These are phyloP conservation scores for Escovopsis sp. DNA, from an alignment of 2,329 filamentous ascomycete species.

Conservation along the genomic window DNA sequence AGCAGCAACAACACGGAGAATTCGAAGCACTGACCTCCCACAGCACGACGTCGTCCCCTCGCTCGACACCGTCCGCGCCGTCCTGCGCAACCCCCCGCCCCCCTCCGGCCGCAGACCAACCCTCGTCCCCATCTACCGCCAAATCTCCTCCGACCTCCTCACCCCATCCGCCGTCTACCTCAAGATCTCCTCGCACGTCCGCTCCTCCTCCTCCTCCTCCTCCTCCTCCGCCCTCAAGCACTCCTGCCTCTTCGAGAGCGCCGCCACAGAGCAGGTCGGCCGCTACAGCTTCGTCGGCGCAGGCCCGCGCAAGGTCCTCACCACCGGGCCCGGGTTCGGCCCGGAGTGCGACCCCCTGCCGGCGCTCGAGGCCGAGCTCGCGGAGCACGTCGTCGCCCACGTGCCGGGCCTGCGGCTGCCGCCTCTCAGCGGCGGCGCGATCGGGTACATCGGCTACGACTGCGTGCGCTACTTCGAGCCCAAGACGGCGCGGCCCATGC, in stretches of 20 bases:
- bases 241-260: conserved; percentile 93
- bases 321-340: conserved; percentile 78
- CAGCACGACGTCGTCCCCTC: conserved; percentile 30
- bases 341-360: conserved; percentile 73
- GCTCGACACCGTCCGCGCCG: conserved; percentile 29
- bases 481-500: conserved; percentile 77
- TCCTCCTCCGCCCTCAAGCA: conserved; percentile 41
- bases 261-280: conserved; percentile 83
- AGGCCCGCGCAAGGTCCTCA: conserved; percentile 63
- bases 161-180: conserved; percentile 93
- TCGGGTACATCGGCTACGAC: conserved; percentile 95
- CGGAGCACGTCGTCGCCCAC: conserved; percentile 62
- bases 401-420: conserved; percentile 74
- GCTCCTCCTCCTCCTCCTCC: conserved; percentile 16
- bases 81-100: conserved; percentile 23
- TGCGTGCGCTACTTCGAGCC: conserved; percentile 97
- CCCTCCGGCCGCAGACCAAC: conserved; percentile 35
- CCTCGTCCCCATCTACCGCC: conserved; percentile 67
- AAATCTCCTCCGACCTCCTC: conserved; percentile 81
- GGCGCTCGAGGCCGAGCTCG: conserved; percentile 65
- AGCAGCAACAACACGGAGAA: neutral
- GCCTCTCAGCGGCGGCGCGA: conserved; percentile 77
- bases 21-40: neutral
- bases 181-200: conserved; percentile 64
- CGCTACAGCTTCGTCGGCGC: conserved; percentile 92